These are phyloP conservation scores for Fusarium palustre DNA, from an alignment of 2,329 filamentous ascomycete genomes.

Conservation along the genomic window DNA sequence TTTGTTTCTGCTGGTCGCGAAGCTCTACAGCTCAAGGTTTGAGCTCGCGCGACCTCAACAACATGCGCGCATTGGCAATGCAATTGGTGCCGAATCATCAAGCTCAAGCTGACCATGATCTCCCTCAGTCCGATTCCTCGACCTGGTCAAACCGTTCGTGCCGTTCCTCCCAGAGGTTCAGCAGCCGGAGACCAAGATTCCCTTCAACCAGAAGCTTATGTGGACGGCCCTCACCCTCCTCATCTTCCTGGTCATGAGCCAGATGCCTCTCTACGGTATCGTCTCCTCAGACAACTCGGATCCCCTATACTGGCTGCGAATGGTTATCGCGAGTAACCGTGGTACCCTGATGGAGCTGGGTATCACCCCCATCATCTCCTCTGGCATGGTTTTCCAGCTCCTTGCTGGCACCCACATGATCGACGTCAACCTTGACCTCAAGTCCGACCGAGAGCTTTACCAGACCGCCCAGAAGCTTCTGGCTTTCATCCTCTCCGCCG, in stretches of 20 bases:
- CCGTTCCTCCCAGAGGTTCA: slow-evolving; percentile 99
- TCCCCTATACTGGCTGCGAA: slow-evolving; percentile 98
- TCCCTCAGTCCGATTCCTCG: slow-evolving; percentile 91
- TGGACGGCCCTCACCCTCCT: slow-evolving; percentile 94
- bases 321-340: slow-evolving; percentile 99
- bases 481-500: slow-evolving; percentile 96
- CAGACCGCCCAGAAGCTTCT: slow-evolving; percentile 99
- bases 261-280: slow-evolving; percentile 99
- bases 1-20: slow-evolving; percentile 25
- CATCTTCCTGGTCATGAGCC: slow-evolving; percentile 99
- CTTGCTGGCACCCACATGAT: slow-evolving; percentile 99
- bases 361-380: slow-evolving; percentile 99
- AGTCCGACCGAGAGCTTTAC: slow-evolving; percentile 99
- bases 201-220: slow-evolving; percentile 99
- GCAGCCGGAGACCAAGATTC: slow-evolving; percentile 97
- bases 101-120: slow-evolving; percentile 46
- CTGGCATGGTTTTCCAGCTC: slow-evolving; percentile 99
- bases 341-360: slow-evolving; percentile 96
- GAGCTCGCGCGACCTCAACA: slow-evolving; percentile 35
- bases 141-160: slow-evolving; percentile 99
- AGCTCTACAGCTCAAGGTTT: slow-evolving; percentile 26
- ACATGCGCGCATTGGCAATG: slow-evolving; percentile 45
- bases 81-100: slow-evolving; percentile 14
- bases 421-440: slow-evolving; percentile 99
- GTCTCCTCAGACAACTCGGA: slow-evolving; percentile 99